phyloP scores from a whole-genome alignment of 306 rosid species.

The Begonia loranthoides region DNA sequence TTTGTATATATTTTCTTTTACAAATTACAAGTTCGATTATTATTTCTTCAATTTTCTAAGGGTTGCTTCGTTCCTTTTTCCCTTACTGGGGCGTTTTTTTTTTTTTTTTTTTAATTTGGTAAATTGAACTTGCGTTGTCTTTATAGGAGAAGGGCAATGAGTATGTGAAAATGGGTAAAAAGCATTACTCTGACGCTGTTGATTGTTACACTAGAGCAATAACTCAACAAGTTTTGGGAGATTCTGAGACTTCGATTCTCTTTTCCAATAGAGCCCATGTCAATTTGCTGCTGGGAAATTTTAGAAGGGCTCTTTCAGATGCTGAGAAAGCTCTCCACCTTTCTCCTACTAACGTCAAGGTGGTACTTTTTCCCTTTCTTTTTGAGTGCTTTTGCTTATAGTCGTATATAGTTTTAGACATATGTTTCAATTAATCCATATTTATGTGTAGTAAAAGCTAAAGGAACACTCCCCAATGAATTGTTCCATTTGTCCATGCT shows the following conservation, averaged over 20 bases:
- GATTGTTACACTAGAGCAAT: slow-evolving; percentile 84
- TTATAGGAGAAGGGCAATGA: slow-evolving; percentile 80
- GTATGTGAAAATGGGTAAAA: slow-evolving; percentile 66
- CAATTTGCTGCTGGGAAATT: slow-evolving; percentile 69
- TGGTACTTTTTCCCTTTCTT: slow-evolving; percentile 13
- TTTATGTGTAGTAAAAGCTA: too few relatives aligned
- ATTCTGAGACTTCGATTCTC: slow-evolving; percentile 48
- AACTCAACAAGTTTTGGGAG: slow-evolving; percentile 47
- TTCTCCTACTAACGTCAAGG: slow-evolving; percentile 62
- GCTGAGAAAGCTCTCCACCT: slow-evolving; percentile 62
- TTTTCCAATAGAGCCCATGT: slow-evolving; percentile 77
- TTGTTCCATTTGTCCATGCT: too few relatives aligned
- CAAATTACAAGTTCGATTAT: too few relatives aligned
- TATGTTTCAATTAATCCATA: too few relatives aligned
- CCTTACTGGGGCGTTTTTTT: not conserved
- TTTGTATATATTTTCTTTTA: too few relatives aligned
- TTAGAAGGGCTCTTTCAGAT: slow-evolving; percentile 72
- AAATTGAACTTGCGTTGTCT: slow-evolving; percentile 7
- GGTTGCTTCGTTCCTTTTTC: slow-evolving; percentile 36
- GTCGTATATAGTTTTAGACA: not conserved
- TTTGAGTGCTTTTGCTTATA: slow-evolving; percentile 12
- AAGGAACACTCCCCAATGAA: too few relatives aligned
- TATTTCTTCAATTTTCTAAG: slow-evolving; percentile 7
- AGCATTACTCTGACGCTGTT: slow-evolving; percentile 71
- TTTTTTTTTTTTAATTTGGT: not conserved